Evolutionary conservation across 768 basidiomycete genomes (phyloP), one percentile per base, ranked within the genome.

Genomic region (Clitopilus passeckerianus): DNA sequence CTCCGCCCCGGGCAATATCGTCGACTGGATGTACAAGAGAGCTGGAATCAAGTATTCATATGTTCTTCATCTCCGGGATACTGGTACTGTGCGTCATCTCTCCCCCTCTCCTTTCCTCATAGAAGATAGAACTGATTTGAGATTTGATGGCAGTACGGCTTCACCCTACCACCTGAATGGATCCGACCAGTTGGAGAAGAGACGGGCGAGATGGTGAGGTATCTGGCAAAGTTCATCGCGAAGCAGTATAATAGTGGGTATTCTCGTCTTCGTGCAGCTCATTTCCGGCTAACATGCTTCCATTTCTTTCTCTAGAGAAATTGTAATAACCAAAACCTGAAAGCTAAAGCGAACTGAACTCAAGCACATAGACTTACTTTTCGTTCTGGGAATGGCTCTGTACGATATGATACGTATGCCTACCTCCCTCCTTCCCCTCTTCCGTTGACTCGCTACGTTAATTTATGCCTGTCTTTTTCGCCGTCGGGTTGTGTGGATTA

Each of bases 151-250:
- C 63, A 90, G 89, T 91, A 89, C 65, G 91, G 91, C 3, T 93
- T 91, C 74, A 72, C 87, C 6, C 74, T 93, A 1, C 92, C 92
- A 0, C 73, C 85, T 0, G 73, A 75, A 54, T 85, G 83, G 82
- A 93, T 95, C 62, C 75, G 87, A 6, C 89, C 91, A 0, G 86
- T 90, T 1, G 91, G 90, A 0, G 88, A 91, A 71, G 93, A 95
- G 72, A 85, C 86, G 4, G 76, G 77, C 16, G 79, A 75, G 23
- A 83, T 92, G 73, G 64, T 93, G 27, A 72, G 80, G 22, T 90
- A 87, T 64, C 73, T 95, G 6, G 83, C 86, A 1, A 74, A 79
- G 46, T 94, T 93, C 67, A 85, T 93, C 23, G 73, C 74, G 9
- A 74, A 69, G 62, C 46, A 50, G 46, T 50, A 50, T 22, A 22